A percentile compares a stretch with the other conserved stretches of the same genome.
Evolutionary conservation across 1,139 yeast genomes (phyloP).

Genomic region (Candida dubliniensis): DNA sequence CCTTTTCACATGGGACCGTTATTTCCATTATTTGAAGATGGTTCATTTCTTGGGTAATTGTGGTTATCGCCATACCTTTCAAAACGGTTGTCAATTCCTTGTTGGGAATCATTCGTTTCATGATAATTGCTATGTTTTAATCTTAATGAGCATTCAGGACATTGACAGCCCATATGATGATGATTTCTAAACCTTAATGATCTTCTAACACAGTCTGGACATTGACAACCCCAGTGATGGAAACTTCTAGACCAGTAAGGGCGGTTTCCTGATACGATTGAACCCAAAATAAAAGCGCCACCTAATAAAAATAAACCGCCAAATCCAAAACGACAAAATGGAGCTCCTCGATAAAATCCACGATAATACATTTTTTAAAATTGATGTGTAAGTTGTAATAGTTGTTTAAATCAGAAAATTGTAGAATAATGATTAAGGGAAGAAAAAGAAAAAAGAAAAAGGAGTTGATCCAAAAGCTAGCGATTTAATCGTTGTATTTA

Average conservation of each 20-base stretch:
- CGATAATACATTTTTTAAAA: background rate
- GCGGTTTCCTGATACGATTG: constrained; percentile 2
- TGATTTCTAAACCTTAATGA: background rate
- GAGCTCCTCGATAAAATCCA: constrained; percentile 3
- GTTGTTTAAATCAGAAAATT: background rate
- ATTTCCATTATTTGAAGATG: constrained; percentile 1
- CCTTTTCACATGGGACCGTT: background rate
- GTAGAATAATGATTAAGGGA: background rate
- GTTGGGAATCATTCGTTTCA: background rate
- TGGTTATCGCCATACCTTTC: background rate
- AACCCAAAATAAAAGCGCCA: constrained; percentile 9
- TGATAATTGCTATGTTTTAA: background rate
- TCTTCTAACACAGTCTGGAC: constrained; percentile 7
- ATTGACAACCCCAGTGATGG: constrained; percentile 5
- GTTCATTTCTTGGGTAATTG: background rate
- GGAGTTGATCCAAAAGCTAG: background rate
- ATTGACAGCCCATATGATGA: constrained; percentile 8
- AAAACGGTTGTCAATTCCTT: background rate
- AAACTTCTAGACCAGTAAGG: background rate
- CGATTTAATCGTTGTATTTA: too few species aligned
- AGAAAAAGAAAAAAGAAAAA: background rate
- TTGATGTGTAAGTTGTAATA: background rate
- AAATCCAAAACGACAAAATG: constrained; percentile 10
- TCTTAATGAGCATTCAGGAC: constrained; percentile 6
- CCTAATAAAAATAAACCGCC: constrained; percentile 8